These are phyloP conservation scores for Inga oerstediana DNA, from an alignment of 306 rosid species.

Conservation along the genomic window DNA sequence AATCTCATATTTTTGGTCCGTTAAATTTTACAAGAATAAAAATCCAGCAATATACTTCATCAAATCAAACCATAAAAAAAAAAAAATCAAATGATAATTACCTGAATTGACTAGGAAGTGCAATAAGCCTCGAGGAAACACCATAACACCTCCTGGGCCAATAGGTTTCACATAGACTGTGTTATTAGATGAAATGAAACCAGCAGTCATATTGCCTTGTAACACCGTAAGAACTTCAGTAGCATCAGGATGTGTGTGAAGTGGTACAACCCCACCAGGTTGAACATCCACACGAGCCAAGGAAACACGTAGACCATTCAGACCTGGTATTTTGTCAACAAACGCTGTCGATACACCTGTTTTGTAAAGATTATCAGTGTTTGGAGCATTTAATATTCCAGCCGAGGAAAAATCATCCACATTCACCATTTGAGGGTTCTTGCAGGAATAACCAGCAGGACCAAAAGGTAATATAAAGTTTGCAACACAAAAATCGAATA, in stretches of 20 bases:
- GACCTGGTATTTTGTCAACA: constrained; percentile 53
- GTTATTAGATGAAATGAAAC: constrained; percentile 59
- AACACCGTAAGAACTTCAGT: constrained; percentile 47
- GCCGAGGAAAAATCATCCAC: constrained; percentile 41
- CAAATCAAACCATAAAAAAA: too few species aligned
- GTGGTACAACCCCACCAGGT: constrained; percentile 44
- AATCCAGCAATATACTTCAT: too few species aligned
- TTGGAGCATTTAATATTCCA: constrained; percentile 16
- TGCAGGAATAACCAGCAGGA: constrained; percentile 25
- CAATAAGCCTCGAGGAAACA: constrained; percentile 68
- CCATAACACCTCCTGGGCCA: constrained; percentile 49
- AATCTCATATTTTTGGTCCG: too few species aligned
- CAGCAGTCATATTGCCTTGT: constrained; percentile 54
- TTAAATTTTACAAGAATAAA: too few species aligned
- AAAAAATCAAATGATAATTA: not conserved
- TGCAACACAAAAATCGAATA: not conserved
- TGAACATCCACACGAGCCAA: constrained; percentile 52
- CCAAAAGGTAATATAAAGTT: not conserved
- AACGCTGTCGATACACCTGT: constrained; percentile 50
- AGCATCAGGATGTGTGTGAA: constrained; percentile 68
- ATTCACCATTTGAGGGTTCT: constrained; percentile 39
- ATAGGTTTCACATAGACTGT: constrained; percentile 49
- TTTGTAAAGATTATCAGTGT: constrained; percentile 42
- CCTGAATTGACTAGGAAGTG: constrained; percentile 66
- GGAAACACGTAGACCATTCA: constrained; percentile 68